These are phyloP conservation scores for Penicillium parvum DNA, from an alignment of 495 filamentous ascomycete species.

Conservation along the genomic window DNA sequence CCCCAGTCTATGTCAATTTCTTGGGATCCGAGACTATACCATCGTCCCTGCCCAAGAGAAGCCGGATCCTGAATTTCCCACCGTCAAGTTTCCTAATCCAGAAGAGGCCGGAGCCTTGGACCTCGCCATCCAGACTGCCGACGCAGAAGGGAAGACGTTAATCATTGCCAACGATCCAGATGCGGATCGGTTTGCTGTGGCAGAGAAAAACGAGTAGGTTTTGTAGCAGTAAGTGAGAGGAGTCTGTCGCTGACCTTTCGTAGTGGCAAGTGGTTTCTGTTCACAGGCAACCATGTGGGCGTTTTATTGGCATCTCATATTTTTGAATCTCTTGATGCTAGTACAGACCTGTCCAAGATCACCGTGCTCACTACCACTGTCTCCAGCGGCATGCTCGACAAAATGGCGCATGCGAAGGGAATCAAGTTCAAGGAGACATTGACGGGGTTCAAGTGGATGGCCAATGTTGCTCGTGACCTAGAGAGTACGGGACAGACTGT, in stretches of 20 bases:
- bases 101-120: slow-evolving; percentile 68
- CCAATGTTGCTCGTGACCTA: slow-evolving; percentile 42
- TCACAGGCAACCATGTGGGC: slow-evolving; percentile 69
- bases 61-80: slow-evolving; percentile 67
- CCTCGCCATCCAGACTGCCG: slow-evolving; percentile 54
- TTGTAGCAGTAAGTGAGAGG: background rate
- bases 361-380: slow-evolving; percentile 62
- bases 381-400: slow-evolving; percentile 59
- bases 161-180: slow-evolving; percentile 69
- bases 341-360: slow-evolving; percentile 30
- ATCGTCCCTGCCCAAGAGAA: slow-evolving; percentile 48
- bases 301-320: slow-evolving; percentile 57
- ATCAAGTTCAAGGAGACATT: slow-evolving; percentile 61
- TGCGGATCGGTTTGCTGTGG: slow-evolving; percentile 66
- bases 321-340: slow-evolving; percentile 39
- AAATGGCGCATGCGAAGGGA: slow-evolving; percentile 53
- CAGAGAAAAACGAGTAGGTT: slow-evolving; percentile 52
- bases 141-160: slow-evolving; percentile 41
- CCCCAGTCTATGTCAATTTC: slow-evolving; percentile 35
- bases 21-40: slow-evolving; percentile 43
- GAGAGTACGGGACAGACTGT: slow-evolving; percentile 46
- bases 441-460: slow-evolving; percentile 76
- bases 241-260: background rate
- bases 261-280: slow-evolving; percentile 54
- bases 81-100: slow-evolving; percentile 67